Conservation (phyloP, 1,284 basidiomycete species). For the Puccinia horiana region DNA sequence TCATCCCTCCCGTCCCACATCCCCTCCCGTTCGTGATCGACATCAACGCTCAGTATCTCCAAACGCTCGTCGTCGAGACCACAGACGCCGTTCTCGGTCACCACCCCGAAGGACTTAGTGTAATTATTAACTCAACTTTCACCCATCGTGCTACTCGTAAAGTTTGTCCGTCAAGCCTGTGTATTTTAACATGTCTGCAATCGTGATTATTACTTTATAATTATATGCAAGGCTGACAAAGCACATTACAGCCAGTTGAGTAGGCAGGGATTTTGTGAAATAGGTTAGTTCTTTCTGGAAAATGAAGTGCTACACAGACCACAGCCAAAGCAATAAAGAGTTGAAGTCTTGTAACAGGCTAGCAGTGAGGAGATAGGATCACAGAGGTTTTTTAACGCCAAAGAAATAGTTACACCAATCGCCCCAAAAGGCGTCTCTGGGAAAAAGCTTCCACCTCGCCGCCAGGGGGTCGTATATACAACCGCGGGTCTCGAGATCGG, state of each 20-base stretch:
- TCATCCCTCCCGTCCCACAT: neutral
- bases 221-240: no score
- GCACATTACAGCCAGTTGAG: no score
- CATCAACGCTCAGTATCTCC: slow-evolving; percentile 8
- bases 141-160: neutral
- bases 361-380: neutral
- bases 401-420: slow-evolving; percentile 71
- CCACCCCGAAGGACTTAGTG: neutral
- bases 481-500: slow-evolving; percentile 77
- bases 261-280: neutral
- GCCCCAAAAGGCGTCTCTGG: slow-evolving; percentile 66
- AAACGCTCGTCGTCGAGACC: neutral
- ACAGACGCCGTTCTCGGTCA: slow-evolving; percentile 16
- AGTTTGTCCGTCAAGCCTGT: neutral
- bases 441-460: slow-evolving; percentile 71
- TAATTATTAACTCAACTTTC: neutral
- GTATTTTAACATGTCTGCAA: neutral
- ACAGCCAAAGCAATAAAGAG: neutral
- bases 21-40: slow-evolving; percentile 1
- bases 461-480: slow-evolving; percentile 77
- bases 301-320: neutral
- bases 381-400: slow-evolving; percentile 51
- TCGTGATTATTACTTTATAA: neutral
- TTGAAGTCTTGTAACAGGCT: neutral
- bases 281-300: neutral